Base-by-base conservation (phyloP, 1,284 basidiomycete genomes). In the Cryptococcus floricola region DNA sequence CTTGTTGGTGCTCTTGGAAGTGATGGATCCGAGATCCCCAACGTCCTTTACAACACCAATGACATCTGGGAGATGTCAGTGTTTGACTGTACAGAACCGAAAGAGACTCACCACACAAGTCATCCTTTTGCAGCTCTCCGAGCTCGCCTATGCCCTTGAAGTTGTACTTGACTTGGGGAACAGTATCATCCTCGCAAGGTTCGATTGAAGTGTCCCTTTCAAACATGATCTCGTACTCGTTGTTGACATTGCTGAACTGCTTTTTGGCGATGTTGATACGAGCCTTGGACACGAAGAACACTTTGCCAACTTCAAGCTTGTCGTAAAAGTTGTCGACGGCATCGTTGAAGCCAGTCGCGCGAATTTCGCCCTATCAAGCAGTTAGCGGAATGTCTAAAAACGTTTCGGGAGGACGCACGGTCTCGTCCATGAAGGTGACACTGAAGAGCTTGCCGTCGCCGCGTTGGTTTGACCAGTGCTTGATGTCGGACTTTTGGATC, bases 401-500 rank as follows among this genome's bases (percentile, higher is more conserved):
- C 18, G 46, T 12, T 37, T 23, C 4, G 7, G 41, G 68, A 58
- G 65, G 65, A 69, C 80, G 67, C 52, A 80, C 80, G 14, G 90
- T 87, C 64, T 98, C 92, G 65, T 98, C 96, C 86, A 98, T 90
- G 42, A 98, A 77, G 0, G 87, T 95, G 31, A 94, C 86, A 65
- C 83, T 93, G 79, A 99, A 98, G 7, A 98, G 80, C 73, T 97
- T 95, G 45, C 96, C 96, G 67, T 98, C 96, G 48, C 96, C 96
- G 12, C 87, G 84, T 63, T 83, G 81, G 74, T 96, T 98, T 5
- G 89, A 89, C 85, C 88, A 99, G 45, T 85, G 84, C 69, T 85
- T 88, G 69, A 98, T 85, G 0, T 98, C 95, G 0, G 85, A 86
- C 78, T 95, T 97, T 66, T 89, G 85, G 2, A 86, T 90, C 47